These are phyloP conservation scores for Saccharomycopsis sp. DNA, from an alignment of 805 yeast species.

Conservation along the genomic window DNA sequence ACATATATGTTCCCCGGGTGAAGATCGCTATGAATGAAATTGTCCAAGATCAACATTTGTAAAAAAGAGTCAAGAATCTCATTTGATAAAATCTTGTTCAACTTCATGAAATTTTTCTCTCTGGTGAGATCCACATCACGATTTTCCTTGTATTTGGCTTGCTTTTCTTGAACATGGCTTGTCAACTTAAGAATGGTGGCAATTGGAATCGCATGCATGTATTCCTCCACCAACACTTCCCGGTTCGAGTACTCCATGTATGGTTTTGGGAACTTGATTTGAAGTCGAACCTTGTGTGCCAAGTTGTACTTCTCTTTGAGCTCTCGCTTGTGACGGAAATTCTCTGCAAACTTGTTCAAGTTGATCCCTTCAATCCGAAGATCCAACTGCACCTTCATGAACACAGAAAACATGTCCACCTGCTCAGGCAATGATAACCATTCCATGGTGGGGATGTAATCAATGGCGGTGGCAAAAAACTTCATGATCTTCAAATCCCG, in stretches of 20 bases:
- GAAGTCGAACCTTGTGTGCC: constrained; percentile 4
- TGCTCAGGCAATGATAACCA: constrained; percentile 95
- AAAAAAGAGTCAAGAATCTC: constrained; percentile 85
- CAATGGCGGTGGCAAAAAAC: constrained; percentile 63
- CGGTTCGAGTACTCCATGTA: constrained; percentile 55
- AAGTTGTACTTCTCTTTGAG: constrained; percentile 9
- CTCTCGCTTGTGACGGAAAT: constrained; percentile 46
- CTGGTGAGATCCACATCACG: constrained; percentile 32
- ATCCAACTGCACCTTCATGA: constrained; percentile 87
- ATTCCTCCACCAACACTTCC: constrained; percentile 77
- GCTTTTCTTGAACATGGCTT: constrained; percentile 24
- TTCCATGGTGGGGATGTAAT: constrained; percentile 86
- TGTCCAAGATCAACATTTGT: constrained; percentile 86
- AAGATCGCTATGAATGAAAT: constrained; percentile 91
- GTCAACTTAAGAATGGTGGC: constrained; percentile 48
- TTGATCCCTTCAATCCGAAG: constrained; percentile 84
- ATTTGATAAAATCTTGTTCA: constrained; percentile 65
- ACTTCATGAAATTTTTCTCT: constrained; percentile 25
- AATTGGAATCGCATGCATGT: constrained; percentile 77
- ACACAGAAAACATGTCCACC: constrained; percentile 73
- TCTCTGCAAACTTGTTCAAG: constrained; percentile 57
- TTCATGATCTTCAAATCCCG: constrained; percentile 81
- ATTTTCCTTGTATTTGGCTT: constrained; percentile 24
- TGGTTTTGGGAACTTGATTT: constrained; percentile 73
- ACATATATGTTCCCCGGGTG: constrained; percentile 95